Percentiles rank a stretch among this genome's conserved stretches.
These are phyloP conservation scores for Westerdykella ornata DNA, from an alignment of 2,329 filamentous ascomycete genomes.

Conservation along the genomic window DNA sequence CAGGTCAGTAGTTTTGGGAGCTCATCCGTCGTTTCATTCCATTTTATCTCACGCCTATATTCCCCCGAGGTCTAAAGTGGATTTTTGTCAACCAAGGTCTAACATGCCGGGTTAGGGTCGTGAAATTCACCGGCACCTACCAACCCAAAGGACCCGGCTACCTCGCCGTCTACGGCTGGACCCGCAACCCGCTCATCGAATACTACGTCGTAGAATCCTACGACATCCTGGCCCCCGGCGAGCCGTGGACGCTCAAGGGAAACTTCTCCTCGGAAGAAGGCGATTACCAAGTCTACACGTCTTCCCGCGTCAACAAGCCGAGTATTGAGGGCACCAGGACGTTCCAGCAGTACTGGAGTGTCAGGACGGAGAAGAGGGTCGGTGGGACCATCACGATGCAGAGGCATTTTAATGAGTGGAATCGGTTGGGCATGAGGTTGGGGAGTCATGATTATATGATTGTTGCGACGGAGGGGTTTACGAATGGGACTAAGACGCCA, in stretches of 20 bases:
- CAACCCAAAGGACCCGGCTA: conserved; percentile 38
- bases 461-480: conserved; percentile 48
- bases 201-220: conserved; percentile 47
- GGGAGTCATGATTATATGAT: conserved; percentile 29
- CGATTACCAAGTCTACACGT: conserved; percentile 14
- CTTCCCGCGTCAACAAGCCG: conserved; percentile 36
- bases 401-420: conserved; percentile 28
- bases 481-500: conserved; percentile 32
- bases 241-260: conserved; percentile 30
- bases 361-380: conserved; percentile 12
- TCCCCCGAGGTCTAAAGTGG: no score
- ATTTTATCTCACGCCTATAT: not conserved
- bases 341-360: conserved; percentile 46
- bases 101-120: conserved; percentile 14
- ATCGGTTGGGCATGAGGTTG: conserved; percentile 15
- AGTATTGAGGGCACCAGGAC: conserved; percentile 45
- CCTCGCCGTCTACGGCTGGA: conserved; percentile 53
- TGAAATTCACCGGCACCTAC: conserved; percentile 34
- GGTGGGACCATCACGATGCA: conserved; percentile 20
- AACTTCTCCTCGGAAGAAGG: conserved; percentile 17
- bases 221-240: conserved; percentile 45
- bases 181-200: conserved; percentile 46
- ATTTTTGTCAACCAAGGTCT: not conserved
- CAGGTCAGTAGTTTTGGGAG: not conserved
- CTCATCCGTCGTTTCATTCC: not conserved